Evolutionary conservation across 2,329 filamentous ascomycete genomes (phyloP).

Genomic region (Colletotrichum falcatum): DNA sequence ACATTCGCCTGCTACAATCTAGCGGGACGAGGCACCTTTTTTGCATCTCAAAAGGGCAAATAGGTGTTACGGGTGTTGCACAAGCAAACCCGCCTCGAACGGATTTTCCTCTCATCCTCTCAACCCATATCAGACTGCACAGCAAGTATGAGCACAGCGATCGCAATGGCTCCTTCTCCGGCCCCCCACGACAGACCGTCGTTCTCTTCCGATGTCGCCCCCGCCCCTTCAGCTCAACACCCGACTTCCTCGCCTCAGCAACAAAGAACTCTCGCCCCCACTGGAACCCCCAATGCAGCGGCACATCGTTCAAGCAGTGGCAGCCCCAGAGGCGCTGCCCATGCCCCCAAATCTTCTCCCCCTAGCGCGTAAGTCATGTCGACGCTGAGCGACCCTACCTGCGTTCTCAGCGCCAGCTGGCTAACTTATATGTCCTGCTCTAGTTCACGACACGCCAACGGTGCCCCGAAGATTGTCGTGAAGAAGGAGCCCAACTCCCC

Average conservation of each 20-base stretch:
- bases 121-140: slow-evolving; percentile 2
- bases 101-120: slow-evolving; percentile 2
- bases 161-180: slow-evolving; percentile 76
- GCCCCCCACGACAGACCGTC: slow-evolving; percentile 73
- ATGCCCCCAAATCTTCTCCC: slow-evolving; percentile 65
- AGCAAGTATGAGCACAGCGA: slow-evolving; percentile 72
- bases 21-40: slow-evolving; percentile 16
- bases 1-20: neutral
- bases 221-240: slow-evolving; percentile 45
- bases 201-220: slow-evolving; percentile 64
- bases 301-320: slow-evolving; percentile 64
- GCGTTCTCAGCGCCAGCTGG: slow-evolving; percentile 31
- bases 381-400: neutral
- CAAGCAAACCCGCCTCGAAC: slow-evolving; percentile 27
- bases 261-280: slow-evolving; percentile 55
- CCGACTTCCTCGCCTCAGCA: slow-evolving; percentile 58
- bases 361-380: slow-evolving; percentile 66
- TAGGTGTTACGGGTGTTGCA: slow-evolving; percentile 24
- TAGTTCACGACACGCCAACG: slow-evolving; percentile 66
- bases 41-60: slow-evolving; percentile 24
- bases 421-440: slow-evolving; percentile 18
- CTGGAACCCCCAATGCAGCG: slow-evolving; percentile 57
- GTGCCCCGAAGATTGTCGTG: slow-evolving; percentile 84
- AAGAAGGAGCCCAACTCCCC: slow-evolving; percentile 97
- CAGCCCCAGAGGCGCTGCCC: slow-evolving; percentile 62